Conservation (phyloP, 139 green algal genomes). For the Micromonas pusilla region DNA sequence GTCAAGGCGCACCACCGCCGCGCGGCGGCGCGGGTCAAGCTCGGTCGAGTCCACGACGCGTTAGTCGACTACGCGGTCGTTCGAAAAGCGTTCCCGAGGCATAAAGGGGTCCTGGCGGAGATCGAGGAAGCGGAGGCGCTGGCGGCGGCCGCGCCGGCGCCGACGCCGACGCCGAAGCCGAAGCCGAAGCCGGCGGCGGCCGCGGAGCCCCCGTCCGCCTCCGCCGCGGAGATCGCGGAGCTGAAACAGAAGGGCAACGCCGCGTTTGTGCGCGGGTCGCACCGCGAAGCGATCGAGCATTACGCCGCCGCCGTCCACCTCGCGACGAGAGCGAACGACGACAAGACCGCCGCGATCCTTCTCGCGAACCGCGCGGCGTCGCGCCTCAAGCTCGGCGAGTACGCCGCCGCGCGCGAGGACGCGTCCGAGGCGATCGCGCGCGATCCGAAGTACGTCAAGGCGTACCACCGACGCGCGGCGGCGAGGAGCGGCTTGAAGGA, state of each 20-base stretch:
- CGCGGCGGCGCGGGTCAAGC: neutral
- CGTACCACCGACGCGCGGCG: constrained; percentile 7
- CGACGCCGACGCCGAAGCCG: neutral
- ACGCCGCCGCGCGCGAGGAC: constrained; percentile 1
- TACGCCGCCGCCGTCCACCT: constrained; percentile 47
- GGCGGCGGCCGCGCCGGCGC: too few species aligned
- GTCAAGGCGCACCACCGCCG: constrained; percentile 18
- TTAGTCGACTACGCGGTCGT: neutral
- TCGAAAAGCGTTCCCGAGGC: neutral
- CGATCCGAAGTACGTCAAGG: constrained; percentile 7
- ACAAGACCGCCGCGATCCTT: constrained; percentile 32
- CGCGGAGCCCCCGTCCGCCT: neutral
- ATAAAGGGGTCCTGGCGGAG: neutral
- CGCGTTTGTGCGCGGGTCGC: constrained; percentile 49
- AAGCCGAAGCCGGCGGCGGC: neutral
- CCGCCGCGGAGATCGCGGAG: constrained; percentile 53
- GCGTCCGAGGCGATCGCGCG: neutral
- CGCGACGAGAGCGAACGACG: constrained; percentile 24
- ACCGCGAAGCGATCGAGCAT: constrained; percentile 46
- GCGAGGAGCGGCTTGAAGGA: neutral
- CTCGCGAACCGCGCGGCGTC: constrained; percentile 11
- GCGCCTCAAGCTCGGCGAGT: neutral
- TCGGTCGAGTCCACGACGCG: neutral
- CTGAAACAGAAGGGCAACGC: constrained; percentile 67
- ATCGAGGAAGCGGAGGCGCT: neutral